A percentile compares a stretch with the other conserved stretches of the same genome.
Evolutionary conservation across 1,139 yeast species (phyloP).

Genomic region (Hyphopichia buzzinii): DNA sequence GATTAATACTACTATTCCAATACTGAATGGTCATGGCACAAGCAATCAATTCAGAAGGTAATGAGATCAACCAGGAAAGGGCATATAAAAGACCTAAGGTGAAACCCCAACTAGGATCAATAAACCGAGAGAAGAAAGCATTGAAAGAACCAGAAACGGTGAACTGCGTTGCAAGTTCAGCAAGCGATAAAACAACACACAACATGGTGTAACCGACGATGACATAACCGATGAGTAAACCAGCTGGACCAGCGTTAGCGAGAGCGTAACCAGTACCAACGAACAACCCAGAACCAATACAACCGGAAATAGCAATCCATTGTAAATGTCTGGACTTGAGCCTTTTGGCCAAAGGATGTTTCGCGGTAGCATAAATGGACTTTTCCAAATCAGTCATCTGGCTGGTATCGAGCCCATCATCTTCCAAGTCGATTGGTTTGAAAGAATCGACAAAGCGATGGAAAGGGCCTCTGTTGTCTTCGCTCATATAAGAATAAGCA

Average conservation of each 20-base stretch:
- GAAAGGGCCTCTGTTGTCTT: conserved; percentile 9
- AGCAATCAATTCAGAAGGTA: conserved; percentile 46
- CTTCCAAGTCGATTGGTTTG: conserved; percentile 41
- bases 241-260: conserved; percentile 68
- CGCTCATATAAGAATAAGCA: background rate
- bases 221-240: conserved; percentile 51
- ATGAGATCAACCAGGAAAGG: conserved; percentile 41
- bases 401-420: conserved; percentile 35
- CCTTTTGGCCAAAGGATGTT: conserved; percentile 36
- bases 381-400: conserved; percentile 33
- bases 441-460: conserved; percentile 34
- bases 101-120: conserved; percentile 64
- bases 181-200: conserved; percentile 56
- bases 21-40: conserved; percentile 42
- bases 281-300: conserved; percentile 48
- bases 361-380: conserved; percentile 36
- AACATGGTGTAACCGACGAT: conserved; percentile 45
- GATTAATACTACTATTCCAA: conserved; percentile 37
- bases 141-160: conserved; percentile 64
- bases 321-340: conserved; percentile 42
- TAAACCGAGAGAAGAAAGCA: conserved; percentile 54
- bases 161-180: conserved; percentile 59
- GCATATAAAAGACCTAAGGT: conserved; percentile 44
- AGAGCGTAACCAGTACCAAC: conserved; percentile 74
- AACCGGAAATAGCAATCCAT: conserved; percentile 42